phyloP scores from a whole-genome alignment of 2,329 filamentous ascomycete genomes.

The Sclerotinia borealis region DNA sequence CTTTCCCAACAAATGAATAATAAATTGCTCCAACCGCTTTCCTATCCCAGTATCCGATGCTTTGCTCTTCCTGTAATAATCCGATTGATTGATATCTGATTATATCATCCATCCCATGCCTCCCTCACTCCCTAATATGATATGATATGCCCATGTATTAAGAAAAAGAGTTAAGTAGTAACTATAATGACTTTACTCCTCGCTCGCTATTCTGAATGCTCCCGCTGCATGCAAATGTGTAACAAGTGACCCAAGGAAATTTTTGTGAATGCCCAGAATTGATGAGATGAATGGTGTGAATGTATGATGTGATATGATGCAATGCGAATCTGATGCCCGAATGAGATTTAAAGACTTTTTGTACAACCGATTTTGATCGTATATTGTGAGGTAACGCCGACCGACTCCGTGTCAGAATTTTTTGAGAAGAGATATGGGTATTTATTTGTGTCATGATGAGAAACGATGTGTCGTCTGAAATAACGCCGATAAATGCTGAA shows the following conservation, averaged over 20 bases:
- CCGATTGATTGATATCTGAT: not conserved
- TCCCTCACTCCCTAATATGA: not conserved
- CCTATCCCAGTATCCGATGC: slow-evolving; percentile 5
- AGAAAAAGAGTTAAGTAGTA: slow-evolving; percentile 11
- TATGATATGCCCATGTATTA: slow-evolving; percentile 19
- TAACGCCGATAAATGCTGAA: slow-evolving; percentile 27
- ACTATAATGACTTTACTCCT: not conserved
- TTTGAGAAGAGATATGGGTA: slow-evolving; percentile 28
- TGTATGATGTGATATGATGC: slow-evolving; percentile 1
- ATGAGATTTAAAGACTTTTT: slow-evolving; percentile 31
- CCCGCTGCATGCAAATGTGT: slow-evolving; percentile 3
- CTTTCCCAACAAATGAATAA: slow-evolving; percentile 11
- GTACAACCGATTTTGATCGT: slow-evolving; percentile 24
- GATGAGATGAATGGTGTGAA: slow-evolving; percentile 6
- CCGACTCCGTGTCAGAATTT: slow-evolving; percentile 23
- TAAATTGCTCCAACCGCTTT: slow-evolving; percentile 9
- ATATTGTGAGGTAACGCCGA: slow-evolving; percentile 25
- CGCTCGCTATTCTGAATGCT: slow-evolving; percentile 11
- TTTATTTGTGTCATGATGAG: slow-evolving; percentile 23
- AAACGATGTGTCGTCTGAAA: slow-evolving; percentile 15
- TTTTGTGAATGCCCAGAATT: slow-evolving; percentile 7
- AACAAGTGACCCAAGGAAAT: slow-evolving; percentile 8
- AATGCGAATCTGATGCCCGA: not conserved
- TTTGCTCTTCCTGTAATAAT: slow-evolving; percentile 1
- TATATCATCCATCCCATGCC: not conserved